A percentile compares a stretch with the other conserved stretches of the same genome.
phyloP scores from a whole-genome alignment of 148 eudicot genomes.

The Nyssa sinensis region DNA sequence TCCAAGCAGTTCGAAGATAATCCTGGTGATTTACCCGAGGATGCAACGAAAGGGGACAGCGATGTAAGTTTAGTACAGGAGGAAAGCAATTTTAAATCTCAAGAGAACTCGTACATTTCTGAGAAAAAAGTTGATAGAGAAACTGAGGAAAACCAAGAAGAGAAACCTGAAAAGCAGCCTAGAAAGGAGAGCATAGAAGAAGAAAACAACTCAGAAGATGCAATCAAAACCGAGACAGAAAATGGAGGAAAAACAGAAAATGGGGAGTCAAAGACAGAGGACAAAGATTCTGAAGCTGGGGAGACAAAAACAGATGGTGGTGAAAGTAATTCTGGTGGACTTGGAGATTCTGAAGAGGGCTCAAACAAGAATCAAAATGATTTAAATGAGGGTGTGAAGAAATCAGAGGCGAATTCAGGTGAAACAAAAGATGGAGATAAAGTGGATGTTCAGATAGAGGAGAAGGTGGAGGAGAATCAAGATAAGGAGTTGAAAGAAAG shows the following conservation, averaged over 20 bases:
- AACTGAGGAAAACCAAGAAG: slow-evolving; percentile 32
- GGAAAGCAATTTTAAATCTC: slow-evolving; percentile 29
- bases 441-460: slow-evolving; percentile 36
- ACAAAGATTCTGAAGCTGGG: slow-evolving; percentile 33
- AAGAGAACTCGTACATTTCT: slow-evolving; percentile 18
- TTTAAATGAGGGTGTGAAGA: slow-evolving; percentile 35
- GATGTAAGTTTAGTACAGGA: slow-evolving; percentile 26
- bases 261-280: slow-evolving; percentile 44
- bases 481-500: slow-evolving; percentile 38
- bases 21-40: slow-evolving; percentile 74
- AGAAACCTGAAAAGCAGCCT: slow-evolving; percentile 23
- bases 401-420: slow-evolving; percentile 30
- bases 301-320: slow-evolving; percentile 31
- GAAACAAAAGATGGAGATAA: slow-evolving; percentile 34
- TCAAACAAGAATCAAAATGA: slow-evolving; percentile 32
- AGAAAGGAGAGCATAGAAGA: slow-evolving; percentile 17
- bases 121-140: slow-evolving; percentile 29
- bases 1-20: slow-evolving; percentile 70
- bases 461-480: slow-evolving; percentile 36
- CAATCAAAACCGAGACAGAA: slow-evolving; percentile 15
- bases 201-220: slow-evolving; percentile 16
- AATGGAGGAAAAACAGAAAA: slow-evolving; percentile 33
- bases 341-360: slow-evolving; percentile 37
- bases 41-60: slow-evolving; percentile 64
- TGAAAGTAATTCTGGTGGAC: slow-evolving; percentile 37